Evolutionary conservation across 2,329 filamentous ascomycete genomes (phyloP).

Genomic region (Hirsutella rhossiliensis): DNA sequence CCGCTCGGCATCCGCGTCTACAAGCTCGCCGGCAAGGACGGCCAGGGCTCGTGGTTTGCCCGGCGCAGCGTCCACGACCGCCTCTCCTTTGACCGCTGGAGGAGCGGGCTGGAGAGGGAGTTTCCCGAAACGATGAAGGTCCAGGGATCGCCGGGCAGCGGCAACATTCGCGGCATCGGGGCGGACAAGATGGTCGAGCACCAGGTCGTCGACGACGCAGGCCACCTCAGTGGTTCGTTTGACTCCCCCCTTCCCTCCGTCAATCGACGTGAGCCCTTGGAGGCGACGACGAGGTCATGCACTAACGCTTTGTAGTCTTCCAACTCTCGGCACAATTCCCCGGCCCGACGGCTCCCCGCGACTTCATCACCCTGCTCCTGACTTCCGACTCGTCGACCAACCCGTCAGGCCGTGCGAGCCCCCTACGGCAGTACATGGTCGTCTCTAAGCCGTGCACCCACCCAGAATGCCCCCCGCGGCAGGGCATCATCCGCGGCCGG

Average conservation of each 20-base stretch:
- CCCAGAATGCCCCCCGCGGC: conserved; percentile 54
- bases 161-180: conserved; percentile 74
- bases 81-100: conserved; percentile 66
- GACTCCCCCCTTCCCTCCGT: not conserved
- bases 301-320: conserved; percentile 46
- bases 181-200: conserved; percentile 65
- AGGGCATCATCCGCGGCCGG: conserved; percentile 68
- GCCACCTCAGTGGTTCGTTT: conserved; percentile 46
- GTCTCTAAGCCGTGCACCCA: conserved; percentile 78
- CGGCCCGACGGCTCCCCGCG: conserved; percentile 73
- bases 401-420: conserved; percentile 21
- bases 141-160: conserved; percentile 56
- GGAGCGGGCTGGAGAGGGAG: conserved; percentile 62
- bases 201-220: conserved; percentile 41
- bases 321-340: conserved; percentile 84
- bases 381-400: conserved; percentile 46
- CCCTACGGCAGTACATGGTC: conserved; percentile 64
- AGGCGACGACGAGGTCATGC: no score
- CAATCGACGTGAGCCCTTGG: no score
- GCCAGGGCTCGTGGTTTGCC: conserved; percentile 83
- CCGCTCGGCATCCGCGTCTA: conserved; percentile 66
- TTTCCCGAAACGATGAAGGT: conserved; percentile 67
- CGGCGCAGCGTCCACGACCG: conserved; percentile 72
- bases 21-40: conserved; percentile 68
- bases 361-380: conserved; percentile 73